These are phyloP conservation scores for Tolypocladium ophioglossoides DNA, from an alignment of 2,329 filamentous ascomycete species.

Conservation along the genomic window DNA sequence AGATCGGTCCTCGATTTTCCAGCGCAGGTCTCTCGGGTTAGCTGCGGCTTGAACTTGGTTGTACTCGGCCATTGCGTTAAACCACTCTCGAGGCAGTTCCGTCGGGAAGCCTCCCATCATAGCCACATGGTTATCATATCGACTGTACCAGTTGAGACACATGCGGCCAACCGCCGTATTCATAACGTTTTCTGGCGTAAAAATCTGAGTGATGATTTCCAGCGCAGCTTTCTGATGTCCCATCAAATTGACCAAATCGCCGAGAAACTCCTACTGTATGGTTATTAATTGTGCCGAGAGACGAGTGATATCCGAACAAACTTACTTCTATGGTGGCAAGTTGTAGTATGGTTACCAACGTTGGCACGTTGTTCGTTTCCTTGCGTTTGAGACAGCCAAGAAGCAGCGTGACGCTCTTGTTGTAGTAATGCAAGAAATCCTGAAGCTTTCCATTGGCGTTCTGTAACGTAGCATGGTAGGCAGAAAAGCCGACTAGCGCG, in stretches of 20 bases:
- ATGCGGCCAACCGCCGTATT: slow-evolving; percentile 60
- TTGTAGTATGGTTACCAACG: slow-evolving; percentile 78
- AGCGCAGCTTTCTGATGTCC: slow-evolving; percentile 87
- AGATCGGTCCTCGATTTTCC: slow-evolving; percentile 57
- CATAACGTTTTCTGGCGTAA: slow-evolving; percentile 65
- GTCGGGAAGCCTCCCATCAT: slow-evolving; percentile 73
- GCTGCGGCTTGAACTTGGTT: slow-evolving; percentile 47
- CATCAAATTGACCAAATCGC: slow-evolving; percentile 90
- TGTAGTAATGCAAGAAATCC: slow-evolving; percentile 82
- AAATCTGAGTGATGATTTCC: slow-evolving; percentile 67
- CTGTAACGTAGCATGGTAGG: slow-evolving; percentile 70
- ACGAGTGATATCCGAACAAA: background rate
- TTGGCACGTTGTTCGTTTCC: slow-evolving; percentile 61
- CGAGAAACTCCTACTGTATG: slow-evolving; percentile 68
- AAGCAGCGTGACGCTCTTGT: slow-evolving; percentile 71
- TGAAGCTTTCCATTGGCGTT: slow-evolving; percentile 63
- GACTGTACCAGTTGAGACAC: slow-evolving; percentile 78
- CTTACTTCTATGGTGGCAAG: slow-evolving; percentile 85
- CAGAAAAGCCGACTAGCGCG: slow-evolving; percentile 77
- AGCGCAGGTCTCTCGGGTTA: slow-evolving; percentile 51
- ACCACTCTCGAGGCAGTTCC: slow-evolving; percentile 69
- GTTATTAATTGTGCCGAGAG: slow-evolving; percentile 1
- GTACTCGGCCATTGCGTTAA: slow-evolving; percentile 51
- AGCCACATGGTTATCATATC: slow-evolving; percentile 78
- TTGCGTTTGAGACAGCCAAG: slow-evolving; percentile 60